Evolutionary conservation across 305 asterid genomes (phyloP).

Genomic region (Fraxinus velutina): DNA sequence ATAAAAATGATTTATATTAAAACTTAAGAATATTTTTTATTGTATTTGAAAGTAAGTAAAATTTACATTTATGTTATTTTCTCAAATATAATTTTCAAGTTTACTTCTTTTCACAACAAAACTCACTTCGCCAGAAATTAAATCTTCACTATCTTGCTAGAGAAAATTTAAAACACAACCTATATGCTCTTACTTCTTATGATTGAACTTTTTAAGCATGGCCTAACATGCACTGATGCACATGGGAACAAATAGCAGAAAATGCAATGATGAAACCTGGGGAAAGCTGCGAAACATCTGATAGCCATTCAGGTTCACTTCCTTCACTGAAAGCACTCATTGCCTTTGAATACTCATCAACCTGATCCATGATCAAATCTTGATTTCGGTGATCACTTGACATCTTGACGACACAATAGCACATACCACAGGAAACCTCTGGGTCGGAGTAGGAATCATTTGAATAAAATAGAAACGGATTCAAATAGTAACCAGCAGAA

Average conservation of each 20-base stretch:
- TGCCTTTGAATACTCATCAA: conserved; percentile 35
- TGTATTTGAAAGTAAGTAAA: background rate
- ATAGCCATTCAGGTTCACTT: conserved; percentile 15
- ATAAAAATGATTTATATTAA: background rate
- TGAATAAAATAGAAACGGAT: conserved; percentile 47
- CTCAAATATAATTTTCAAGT: background rate
- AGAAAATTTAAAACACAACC: background rate
- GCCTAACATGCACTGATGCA: background rate
- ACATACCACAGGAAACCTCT: conserved; percentile 51
- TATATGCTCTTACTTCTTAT: background rate
- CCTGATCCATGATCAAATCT: conserved; percentile 33
- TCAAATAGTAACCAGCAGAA: conserved; percentile 55
- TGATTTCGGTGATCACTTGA: conserved; percentile 21
- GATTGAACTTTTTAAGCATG: background rate
- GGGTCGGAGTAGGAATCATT: conserved; percentile 33
- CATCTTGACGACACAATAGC: conserved; percentile 32
- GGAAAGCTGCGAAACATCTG: conserved; percentile 19
- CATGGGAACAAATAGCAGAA: background rate
- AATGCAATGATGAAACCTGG: conserved; percentile 40
- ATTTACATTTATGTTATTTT: background rate
- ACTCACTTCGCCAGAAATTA: background rate
- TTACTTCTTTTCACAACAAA: background rate
- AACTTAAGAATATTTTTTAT: background rate
- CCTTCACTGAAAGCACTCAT: conserved; percentile 39
- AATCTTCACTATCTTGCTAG: background rate